Evolutionary conservation across 257 asterid species (phyloP).

Genomic region (Osmanthus fragrans): DNA sequence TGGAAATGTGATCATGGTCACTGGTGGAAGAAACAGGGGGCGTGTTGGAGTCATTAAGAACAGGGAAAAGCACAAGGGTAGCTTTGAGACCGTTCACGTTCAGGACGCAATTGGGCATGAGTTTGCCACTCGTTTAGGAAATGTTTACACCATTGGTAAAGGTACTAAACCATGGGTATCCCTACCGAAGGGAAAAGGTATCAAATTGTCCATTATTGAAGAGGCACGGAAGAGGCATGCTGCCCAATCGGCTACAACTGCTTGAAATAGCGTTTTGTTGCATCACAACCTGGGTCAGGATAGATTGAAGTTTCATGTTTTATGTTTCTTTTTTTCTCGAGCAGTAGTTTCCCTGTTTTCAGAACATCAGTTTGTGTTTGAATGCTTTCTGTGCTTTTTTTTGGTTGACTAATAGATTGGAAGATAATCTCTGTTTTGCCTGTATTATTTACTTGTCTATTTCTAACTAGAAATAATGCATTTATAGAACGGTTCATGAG

Average conservation of each 20-base stretch:
- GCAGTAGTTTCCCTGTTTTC: background rate
- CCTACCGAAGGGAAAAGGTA: slow-evolving; percentile 42
- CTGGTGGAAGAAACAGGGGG: background rate
- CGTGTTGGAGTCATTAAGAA: slow-evolving; percentile 3
- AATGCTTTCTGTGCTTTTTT: background rate
- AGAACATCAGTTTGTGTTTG: background rate
- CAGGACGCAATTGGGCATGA: slow-evolving; percentile 35
- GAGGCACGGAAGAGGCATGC: slow-evolving; percentile 40
- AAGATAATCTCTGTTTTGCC: background rate
- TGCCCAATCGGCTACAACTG: slow-evolving; percentile 32
- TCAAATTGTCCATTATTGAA: slow-evolving; percentile 38
- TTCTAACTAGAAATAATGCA: too few species aligned
- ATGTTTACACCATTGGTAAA: slow-evolving; percentile 37
- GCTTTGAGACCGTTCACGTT: slow-evolving; percentile 23
- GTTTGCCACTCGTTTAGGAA: slow-evolving; percentile 38
- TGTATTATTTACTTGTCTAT: too few species aligned
- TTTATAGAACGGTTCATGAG: too few species aligned
- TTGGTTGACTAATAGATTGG: background rate
- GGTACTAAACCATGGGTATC: slow-evolving; percentile 41
- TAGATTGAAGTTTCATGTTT: background rate
- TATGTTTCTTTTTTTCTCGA: background rate
- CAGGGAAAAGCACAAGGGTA: slow-evolving; percentile 3
- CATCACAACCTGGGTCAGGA: background rate
- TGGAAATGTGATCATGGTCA: slow-evolving; percentile 20
- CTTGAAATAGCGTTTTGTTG: slow-evolving; percentile 2